Conservation (phyloP, 495 filamentous ascomycete genomes). For the Hypoxylon fuscum region DNA sequence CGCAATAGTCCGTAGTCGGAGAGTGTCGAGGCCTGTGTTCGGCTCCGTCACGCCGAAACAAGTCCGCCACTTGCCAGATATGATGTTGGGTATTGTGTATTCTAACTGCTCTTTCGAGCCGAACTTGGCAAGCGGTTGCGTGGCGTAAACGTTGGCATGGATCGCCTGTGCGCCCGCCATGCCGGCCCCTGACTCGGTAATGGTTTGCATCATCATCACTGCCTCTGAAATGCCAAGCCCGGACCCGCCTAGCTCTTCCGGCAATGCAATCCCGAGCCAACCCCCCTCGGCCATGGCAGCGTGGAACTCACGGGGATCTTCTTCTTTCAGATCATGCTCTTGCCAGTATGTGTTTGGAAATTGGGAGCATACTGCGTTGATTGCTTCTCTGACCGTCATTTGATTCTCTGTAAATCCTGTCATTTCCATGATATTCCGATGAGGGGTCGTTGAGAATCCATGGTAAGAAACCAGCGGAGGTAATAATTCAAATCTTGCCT, state of each 20-base stretch:
- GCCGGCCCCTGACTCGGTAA: slow-evolving; percentile 77
- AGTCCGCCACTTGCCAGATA: slow-evolving; percentile 71
- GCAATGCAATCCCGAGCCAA: slow-evolving; percentile 84
- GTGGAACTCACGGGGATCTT: slow-evolving; percentile 78
- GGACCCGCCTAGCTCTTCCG: slow-evolving; percentile 74
- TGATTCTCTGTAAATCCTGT: slow-evolving; percentile 77
- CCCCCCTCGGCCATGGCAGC: slow-evolving; percentile 77
- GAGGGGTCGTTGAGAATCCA: slow-evolving; percentile 40
- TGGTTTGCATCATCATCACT: slow-evolving; percentile 86
- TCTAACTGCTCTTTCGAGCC: slow-evolving; percentile 68
- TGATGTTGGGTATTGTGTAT: slow-evolving; percentile 71
- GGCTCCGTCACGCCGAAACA: slow-evolving; percentile 79
- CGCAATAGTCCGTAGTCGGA: slow-evolving; percentile 71
- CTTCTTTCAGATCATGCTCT: slow-evolving; percentile 69
- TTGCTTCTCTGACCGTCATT: slow-evolving; percentile 74
- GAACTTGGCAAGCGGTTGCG: slow-evolving; percentile 77
- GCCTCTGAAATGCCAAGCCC: slow-evolving; percentile 83
- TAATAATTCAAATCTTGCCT: not conserved
- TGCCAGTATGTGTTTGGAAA: slow-evolving; percentile 76
- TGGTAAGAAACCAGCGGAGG: not conserved
- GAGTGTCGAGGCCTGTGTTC: slow-evolving; percentile 78
- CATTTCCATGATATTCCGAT: slow-evolving; percentile 68
- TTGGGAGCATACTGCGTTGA: slow-evolving; percentile 71
- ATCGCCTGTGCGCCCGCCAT: slow-evolving; percentile 81
- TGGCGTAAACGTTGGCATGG: slow-evolving; percentile 80